A percentile compares a stretch with the other conserved stretches of the same genome.
These are phyloP conservation scores for Pseudogymnoascus sp. DNA, from an alignment of 2,329 filamentous ascomycete genomes.

Conservation along the genomic window DNA sequence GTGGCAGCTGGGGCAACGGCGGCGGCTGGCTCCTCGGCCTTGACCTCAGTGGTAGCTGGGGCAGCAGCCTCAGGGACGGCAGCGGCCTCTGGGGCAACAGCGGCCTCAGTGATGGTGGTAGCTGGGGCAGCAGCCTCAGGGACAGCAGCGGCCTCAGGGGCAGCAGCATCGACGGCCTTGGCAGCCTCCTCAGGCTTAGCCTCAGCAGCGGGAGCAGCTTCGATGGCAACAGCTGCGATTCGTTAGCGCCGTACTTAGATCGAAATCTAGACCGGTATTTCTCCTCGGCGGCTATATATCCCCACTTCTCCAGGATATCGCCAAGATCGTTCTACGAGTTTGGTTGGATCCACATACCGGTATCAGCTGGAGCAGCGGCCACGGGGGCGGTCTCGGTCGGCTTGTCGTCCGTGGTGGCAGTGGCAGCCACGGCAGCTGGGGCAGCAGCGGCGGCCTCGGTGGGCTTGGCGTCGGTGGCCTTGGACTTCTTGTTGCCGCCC, in stretches of 20 bases:
- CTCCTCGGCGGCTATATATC: not conserved
- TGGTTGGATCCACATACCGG: not conserved
- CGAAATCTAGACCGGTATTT: not conserved
- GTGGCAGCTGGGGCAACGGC: conserved; percentile 10
- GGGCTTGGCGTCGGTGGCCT: conserved; percentile 20
- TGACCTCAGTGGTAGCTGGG: conserved; percentile 6
- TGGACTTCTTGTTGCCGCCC: conserved; percentile 19
- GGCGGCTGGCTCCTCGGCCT: conserved; percentile 1
- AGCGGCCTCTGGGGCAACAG: conserved; percentile 9
- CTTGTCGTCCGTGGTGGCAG: not conserved
- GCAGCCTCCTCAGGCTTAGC: not conserved
- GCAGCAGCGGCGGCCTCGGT: conserved; percentile 12
- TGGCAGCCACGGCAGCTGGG: conserved; percentile 10
- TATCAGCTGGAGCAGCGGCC: not conserved
- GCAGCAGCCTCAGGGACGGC: conserved; percentile 12
- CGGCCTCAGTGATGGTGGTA: not conserved
- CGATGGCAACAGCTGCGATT: not conserved
- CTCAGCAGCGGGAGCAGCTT: not conserved
- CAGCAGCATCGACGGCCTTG: conserved; percentile 10
- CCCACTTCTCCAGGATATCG: not conserved
- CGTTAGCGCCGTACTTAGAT: not conserved
- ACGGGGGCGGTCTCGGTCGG: not conserved
- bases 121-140: conserved; percentile 6
- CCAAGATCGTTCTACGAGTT: not conserved
- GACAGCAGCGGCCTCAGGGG: conserved; percentile 14